Evolutionary conservation across 2,329 filamentous ascomycete species (phyloP), one percentile per base, ranked within the genome.

Genomic region (Decorospora gaudefroyi): DNA sequence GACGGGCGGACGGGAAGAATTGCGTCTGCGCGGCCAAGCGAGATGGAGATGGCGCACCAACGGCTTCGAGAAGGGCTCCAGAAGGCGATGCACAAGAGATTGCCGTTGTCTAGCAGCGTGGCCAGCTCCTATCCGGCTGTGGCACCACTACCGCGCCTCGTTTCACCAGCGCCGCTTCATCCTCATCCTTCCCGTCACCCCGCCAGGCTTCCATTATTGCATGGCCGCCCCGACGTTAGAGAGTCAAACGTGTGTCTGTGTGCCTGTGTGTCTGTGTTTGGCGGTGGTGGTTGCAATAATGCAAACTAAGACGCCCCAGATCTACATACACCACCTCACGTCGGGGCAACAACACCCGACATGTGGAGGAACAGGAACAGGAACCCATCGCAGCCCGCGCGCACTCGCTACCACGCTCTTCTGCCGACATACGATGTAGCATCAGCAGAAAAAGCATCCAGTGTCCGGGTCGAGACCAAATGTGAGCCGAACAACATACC

Each of bases 1-100:
- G n/a, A 57, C 57, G 58, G 59, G 51, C 51, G 54, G 55, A 53
- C 53, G 53, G 53, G 53, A 57, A 53, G 42, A 49, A 48, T 45
- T 46, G 46, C 42, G 42, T 48, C 42, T 36, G 45, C 42, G 28
- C 47, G 43, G 50, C 49, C 46, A 46, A 53, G 49, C 46, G 47
- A 55, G 46, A 54, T 50, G 50, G 43, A 46, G 31, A 43, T 38
- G 31, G 38, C 42, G 38, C 40, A 40, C 42, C 27, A 30, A 31
- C 35, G 31, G 47, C 47, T 46, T 57, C 45, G 42, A 47, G 46
- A 52, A 52, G 49, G 32, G 19, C 27, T 49, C 31, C 45, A 53
- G 53, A 58, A 49, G 42, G 26, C 21, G 26, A 31, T 15, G 40
- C 30, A 18, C 42, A 46, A 31, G 19, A 25, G 17, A 21, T 32